Evolutionary conservation across 345 rosid genomes (phyloP), one percentile per base, ranked within the genome.

Genomic region (Punica granatum): DNA sequence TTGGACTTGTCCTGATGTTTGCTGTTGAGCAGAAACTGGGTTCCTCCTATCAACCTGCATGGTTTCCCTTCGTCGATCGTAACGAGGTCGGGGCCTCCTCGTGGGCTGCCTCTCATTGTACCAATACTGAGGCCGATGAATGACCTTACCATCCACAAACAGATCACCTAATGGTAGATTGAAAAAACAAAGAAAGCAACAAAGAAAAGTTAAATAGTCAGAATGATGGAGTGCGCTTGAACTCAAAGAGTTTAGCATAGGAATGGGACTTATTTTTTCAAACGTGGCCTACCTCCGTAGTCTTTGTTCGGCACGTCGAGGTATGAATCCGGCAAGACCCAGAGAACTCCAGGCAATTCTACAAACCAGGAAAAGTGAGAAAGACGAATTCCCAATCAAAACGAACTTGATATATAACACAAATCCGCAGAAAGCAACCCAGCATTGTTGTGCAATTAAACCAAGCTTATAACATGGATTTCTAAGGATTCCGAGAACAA

Each of bases 321-420:
- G 72, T 88, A 91, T 3, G 99, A 94, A 86, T 94, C 99, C 0
- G 96, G 97, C 26, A 94, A 78, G 39, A 94, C 97, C 99, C 97
- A 94, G 23, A 91, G 92, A 61, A 94, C 99, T 72, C 93, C 90
- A 63, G 97, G 96, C 67, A 84, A 71, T 19, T 76, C 97, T 91
- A 75, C 68, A 65, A 59, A 73, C 69, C 67, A 74, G 9, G 61
- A 56, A 2, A 26, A 56, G 34, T 56, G 25, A 56, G 34, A 13
- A 30, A 58, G 61, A 59, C 1, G 43, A 71, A 43, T 54, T 71
- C 10, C 37, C 53, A 66, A 37, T 26, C 18, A 32, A 48, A 10
- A 33, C n/a, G 25, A 65, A 44, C 49, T 34, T 35, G 30, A 60
- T 28, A 37, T 4, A 37, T 32, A 18, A 35, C 30, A 66, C 33